Conservation (phyloP, 23 red algal species). For the Gracilaria gracilis region DNA sequence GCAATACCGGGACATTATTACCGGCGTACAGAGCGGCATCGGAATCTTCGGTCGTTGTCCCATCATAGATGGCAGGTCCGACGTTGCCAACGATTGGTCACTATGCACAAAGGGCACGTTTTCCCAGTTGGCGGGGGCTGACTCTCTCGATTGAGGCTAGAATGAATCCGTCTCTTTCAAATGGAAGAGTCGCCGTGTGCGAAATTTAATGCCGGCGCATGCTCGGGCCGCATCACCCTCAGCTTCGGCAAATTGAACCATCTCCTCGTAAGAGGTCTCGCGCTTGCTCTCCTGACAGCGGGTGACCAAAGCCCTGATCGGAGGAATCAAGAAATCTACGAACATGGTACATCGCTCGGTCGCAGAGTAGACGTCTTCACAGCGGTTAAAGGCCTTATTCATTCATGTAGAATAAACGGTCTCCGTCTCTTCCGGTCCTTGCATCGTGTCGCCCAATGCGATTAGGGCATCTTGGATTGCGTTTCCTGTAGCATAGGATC, state of each 20-base stretch:
- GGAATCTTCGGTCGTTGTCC: no score
- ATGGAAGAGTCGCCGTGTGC: not conserved
- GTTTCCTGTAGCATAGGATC: not conserved
- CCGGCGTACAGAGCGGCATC: not conserved
- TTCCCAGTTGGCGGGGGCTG: no score
- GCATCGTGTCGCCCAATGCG: not conserved
- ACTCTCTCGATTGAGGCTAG: no score
- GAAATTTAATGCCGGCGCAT: no score
- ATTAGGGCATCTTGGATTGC: not conserved
- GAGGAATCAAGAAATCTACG: not conserved
- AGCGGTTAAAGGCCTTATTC: not conserved
- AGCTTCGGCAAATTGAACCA: not conserved
- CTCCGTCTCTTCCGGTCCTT: not conserved
- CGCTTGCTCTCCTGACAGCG: not conserved
- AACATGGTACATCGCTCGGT: not conserved
- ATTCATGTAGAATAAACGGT: not conserved
- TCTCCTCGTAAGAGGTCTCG: not conserved
- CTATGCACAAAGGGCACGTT: no score
- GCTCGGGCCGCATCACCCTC: conserved; percentile 4
- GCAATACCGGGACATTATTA: no score
- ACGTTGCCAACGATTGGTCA: no score
- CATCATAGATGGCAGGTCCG: no score
- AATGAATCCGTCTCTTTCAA: not conserved
- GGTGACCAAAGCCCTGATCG: not conserved
- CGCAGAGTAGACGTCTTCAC: not conserved